Conservation (phyloP, 768 basidiomycete species). For the Mycena albidolilacea region DNA sequence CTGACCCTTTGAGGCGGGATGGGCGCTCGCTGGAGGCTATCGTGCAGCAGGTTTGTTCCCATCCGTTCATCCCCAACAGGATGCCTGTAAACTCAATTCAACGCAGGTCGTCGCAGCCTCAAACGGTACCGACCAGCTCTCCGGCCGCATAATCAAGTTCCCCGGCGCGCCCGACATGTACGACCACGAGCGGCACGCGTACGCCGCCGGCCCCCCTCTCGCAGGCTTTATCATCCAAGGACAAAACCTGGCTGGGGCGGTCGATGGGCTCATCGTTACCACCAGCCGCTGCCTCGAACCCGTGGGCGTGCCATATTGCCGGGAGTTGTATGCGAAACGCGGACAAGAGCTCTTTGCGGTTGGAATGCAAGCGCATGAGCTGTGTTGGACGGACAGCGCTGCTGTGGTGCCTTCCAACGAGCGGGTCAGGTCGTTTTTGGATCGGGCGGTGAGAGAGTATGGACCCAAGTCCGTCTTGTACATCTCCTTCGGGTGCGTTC, state of each 20-base stretch:
- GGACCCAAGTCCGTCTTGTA: conserved; percentile 25
- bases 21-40: no score
- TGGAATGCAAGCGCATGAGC: conserved; percentile 22
- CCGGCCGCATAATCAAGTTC: conserved; percentile 8
- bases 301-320: conserved; percentile 7
- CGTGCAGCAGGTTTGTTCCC: no score
- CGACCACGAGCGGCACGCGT: conserved; percentile 27
- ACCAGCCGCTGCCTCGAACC: conserved; percentile 17
- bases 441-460: conserved; percentile 11
- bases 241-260: neutral
- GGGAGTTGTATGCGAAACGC: conserved; percentile 8
- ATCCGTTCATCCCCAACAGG: no score
- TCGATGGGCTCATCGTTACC: conserved; percentile 19
- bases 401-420: neutral
- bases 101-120: conserved; percentile 16
- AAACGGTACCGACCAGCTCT: conserved; percentile 25
- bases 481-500: conserved; percentile 29
- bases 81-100: no score
- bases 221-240: neutral
- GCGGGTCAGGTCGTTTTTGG: conserved; percentile 11
- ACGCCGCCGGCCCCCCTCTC: conserved; percentile 1
- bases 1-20: no score
- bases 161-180: conserved; percentile 28
- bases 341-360: conserved; percentile 30
- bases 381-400: conserved; percentile 1